Conservation (phyloP, 345 rosid genomes). For the Populus nigra region DNA sequence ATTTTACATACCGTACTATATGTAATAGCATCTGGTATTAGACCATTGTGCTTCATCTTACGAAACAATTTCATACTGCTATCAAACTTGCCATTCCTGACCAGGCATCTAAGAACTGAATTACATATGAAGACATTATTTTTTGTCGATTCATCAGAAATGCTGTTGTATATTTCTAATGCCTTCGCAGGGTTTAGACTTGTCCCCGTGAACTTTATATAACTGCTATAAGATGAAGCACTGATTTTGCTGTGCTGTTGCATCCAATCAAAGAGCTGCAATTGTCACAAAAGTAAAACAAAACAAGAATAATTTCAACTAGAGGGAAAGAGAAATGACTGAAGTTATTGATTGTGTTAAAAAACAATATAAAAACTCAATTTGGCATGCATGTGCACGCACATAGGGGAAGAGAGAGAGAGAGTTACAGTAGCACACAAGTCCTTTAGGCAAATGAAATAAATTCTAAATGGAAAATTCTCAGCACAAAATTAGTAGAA, state of each 20-base stretch:
- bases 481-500: no score
- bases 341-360: neutral
- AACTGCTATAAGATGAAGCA: conserved; percentile 70
- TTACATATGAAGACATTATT: conserved; percentile 75
- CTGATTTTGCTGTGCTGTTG: conserved; percentile 60
- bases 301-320: neutral
- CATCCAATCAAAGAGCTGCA: conserved; percentile 94
- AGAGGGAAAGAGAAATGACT: neutral
- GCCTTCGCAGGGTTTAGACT: conserved; percentile 60
- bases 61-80: conserved; percentile 63
- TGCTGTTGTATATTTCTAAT: conserved; percentile 61
- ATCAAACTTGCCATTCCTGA: conserved; percentile 66
- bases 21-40: conserved; percentile 75
- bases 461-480: no score
- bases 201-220: conserved; percentile 63
- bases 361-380: neutral
- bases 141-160: conserved; percentile 59
- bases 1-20: conserved; percentile 64
- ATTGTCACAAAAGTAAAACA: conserved; percentile 17
- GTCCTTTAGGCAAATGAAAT: no score
- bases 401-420: no score
- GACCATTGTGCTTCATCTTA: conserved; percentile 86
- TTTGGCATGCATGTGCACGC: neutral
- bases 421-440: no score
- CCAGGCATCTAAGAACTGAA: conserved; percentile 72